Base-by-base conservation (phyloP, 2,329 filamentous ascomycete genomes). In the Fulvia fulva region DNA sequence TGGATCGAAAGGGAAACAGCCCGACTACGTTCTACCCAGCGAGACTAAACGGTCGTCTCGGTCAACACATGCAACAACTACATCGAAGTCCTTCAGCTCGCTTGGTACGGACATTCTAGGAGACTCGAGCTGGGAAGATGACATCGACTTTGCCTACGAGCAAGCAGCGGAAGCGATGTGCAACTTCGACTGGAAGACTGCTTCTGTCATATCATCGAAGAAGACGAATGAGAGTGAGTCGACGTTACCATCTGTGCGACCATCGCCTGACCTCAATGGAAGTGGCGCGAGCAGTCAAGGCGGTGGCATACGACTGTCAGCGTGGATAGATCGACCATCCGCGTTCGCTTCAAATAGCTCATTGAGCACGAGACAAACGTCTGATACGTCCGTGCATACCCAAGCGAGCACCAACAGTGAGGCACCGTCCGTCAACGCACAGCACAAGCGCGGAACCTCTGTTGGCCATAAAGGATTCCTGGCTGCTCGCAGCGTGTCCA, bases 131-230 rank as follows among this genome's bases (percentile, higher is more conserved):
- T 86, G 83, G 83, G 83, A 86, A 65, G 82, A 83, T 41, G 82
- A 84, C 59, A 82, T 86, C 56, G 83, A 86, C 63, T 85, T 82
- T 65, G 84, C 81, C 65, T 86, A 86, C 63, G 80, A 85, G 60
- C 80, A 84, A 66, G 81, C 81, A 25, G 79, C 83, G 5, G 83
- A 86, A 69, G 82, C 83, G 1, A 80, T 82, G 53, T 85, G 81
- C 62, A 77, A 86, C 61, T 84, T 84, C 57, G 81, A 85, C 58
- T 86, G 83, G 82, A 75, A 79, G 56, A 60, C 56, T 26, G 53
- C 41, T 2, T 52, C 58, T 14, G 23, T 53, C 6, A 32, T 52
- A 23, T 45, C 55, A 22, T 25, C 53, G 25, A 54, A 51, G 22
- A 53, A 56, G 37, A 56, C 59, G n/a, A 19, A 53, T 30, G 62